A percentile compares a stretch with the other conserved stretches of the same genome.
Evolutionary conservation across 108 stramenopile genomes (phyloP).

Genomic region (Halocafeteria seosinensis): DNA sequence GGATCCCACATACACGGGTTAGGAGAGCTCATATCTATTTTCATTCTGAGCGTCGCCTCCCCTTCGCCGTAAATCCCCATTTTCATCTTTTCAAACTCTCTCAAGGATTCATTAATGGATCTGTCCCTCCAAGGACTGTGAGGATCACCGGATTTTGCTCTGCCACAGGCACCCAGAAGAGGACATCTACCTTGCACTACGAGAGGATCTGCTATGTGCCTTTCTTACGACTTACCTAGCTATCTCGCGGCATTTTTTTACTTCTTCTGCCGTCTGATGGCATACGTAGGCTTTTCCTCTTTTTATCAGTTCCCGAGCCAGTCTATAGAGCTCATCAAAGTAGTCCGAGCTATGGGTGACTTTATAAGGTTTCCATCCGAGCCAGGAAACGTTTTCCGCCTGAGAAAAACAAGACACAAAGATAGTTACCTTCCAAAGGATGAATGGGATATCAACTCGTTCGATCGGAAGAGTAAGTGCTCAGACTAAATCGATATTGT

Average conservation of each 20-base stretch:
- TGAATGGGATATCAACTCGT: conserved; percentile 8
- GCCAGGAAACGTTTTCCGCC: conserved; percentile 46
- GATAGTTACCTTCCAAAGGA: conserved; percentile 7
- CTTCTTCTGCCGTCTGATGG: conserved; percentile 79
- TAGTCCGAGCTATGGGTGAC: conserved; percentile 83
- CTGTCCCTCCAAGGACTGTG: conserved; percentile 42
- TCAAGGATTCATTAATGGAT: conserved; percentile 61
- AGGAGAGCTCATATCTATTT: conserved; percentile 81
- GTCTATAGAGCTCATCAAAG: conserved; percentile 63
- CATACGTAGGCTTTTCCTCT: conserved; percentile 89
- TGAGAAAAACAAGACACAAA: conserved; percentile 15
- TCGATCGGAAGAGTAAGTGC: not conserved
- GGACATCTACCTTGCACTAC: too few species aligned
- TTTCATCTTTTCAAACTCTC: conserved; percentile 73
- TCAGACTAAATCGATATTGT: not conserved
- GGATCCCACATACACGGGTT: conserved; percentile 89
- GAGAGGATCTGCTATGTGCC: too few species aligned
- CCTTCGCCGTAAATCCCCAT: conserved; percentile 71
- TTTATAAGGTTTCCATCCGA: conserved; percentile 79
- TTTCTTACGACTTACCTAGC: too few species aligned
- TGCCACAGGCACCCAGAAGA: too few species aligned
- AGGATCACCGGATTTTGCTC: conserved; percentile 19
- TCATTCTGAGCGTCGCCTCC: conserved; percentile 72
- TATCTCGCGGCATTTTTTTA: conserved; percentile 70
- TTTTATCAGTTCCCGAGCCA: conserved; percentile 67